A percentile compares a stretch with the other conserved stretches of the same genome.
phyloP scores from a whole-genome alignment of 2,329 filamentous ascomycete genomes.

The Talaromyces sp. region DNA sequence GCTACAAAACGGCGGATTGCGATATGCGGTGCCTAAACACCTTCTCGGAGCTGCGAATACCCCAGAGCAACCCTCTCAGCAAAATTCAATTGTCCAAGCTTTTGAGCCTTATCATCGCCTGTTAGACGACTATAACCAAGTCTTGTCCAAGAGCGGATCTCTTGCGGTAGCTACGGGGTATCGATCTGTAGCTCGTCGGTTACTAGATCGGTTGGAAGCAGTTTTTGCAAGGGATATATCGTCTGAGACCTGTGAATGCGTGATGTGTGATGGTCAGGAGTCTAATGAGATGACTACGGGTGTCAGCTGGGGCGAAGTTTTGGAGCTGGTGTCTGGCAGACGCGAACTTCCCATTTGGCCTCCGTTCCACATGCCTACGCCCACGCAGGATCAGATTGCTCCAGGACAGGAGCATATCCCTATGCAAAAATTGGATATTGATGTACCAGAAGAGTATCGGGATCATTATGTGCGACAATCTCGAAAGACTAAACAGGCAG shows the following conservation, averaged over 20 bases:
- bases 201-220: slow-evolving; percentile 86
- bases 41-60: slow-evolving; percentile 58
- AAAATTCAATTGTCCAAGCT: slow-evolving; percentile 65
- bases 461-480: slow-evolving; percentile 90
- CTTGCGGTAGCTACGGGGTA: slow-evolving; percentile 94
- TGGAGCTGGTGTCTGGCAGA: slow-evolving; percentile 87
- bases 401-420: slow-evolving; percentile 52
- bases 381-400: slow-evolving; percentile 55
- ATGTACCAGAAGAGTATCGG: slow-evolving; percentile 88
- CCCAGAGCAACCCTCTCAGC: slow-evolving; percentile 58
- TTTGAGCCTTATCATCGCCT: slow-evolving; percentile 81
- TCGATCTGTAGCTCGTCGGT: slow-evolving; percentile 81
- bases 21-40: slow-evolving; percentile 66
- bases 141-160: slow-evolving; percentile 79
- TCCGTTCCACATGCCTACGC: slow-evolving; percentile 69
- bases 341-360: slow-evolving; percentile 85
- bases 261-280: slow-evolving; percentile 72
- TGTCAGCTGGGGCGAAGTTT: slow-evolving; percentile 89
- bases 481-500: slow-evolving; percentile 84
- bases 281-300: slow-evolving; percentile 56
- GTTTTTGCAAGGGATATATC: slow-evolving; percentile 93
- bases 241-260: slow-evolving; percentile 75
- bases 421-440: slow-evolving; percentile 80
- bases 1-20: slow-evolving; percentile 79
- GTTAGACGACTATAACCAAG: slow-evolving; percentile 78